Base-by-base conservation (phyloP, 2,329 filamentous ascomycete genomes). In the Arthrobotrys iridis region DNA sequence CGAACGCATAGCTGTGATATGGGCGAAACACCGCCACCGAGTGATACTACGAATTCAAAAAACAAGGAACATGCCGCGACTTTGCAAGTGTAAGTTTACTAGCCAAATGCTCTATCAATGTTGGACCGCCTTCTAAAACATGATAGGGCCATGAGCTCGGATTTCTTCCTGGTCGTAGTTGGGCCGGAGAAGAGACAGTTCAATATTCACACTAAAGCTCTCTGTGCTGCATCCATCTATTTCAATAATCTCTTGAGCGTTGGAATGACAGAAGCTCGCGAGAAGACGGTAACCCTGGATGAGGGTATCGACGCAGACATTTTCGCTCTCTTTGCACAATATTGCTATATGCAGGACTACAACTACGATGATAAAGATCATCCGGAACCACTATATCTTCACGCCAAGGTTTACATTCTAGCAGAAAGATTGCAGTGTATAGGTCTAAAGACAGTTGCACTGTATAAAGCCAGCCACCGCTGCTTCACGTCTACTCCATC, bases 131-230 rank as follows among this genome's bases (percentile, higher is more conserved):
- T 30, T 11, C 22, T 45, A 28, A 45, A 5, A 7, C 13, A 6
- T 5, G 30, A 18, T 18, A 62, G 57, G 26, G 26, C 57, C 15
- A 45, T 62, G 40, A 33, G 15, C 40, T 62, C 57, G 3, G 60
- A 74, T n/a, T 55, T 74, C 11, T 66, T 66, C 18, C 37, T 40
- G 0, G 18, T 74, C 11, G 18, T 66, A 20, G 45, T 74, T n/a
- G 68, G 68, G 3, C 22, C 55, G 8, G 41, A 46, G 6, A 74
- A 74, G 37, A 74, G 33, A 6, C 59, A 35, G 18, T 66, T 50
- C 11, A 64, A 65, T n/a, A 62, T 62, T 7, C 57, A 62, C 40
- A 62, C 43, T n/a, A 46, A 62, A 22, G 57, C 57, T 2, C 35
- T 62, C 15, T 62, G 57, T 15, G 40, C 57, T 10, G 22, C 57